phyloP scores from a whole-genome alignment of 2,329 filamentous ascomycete species.

The Stemphylium lycopersici region DNA sequence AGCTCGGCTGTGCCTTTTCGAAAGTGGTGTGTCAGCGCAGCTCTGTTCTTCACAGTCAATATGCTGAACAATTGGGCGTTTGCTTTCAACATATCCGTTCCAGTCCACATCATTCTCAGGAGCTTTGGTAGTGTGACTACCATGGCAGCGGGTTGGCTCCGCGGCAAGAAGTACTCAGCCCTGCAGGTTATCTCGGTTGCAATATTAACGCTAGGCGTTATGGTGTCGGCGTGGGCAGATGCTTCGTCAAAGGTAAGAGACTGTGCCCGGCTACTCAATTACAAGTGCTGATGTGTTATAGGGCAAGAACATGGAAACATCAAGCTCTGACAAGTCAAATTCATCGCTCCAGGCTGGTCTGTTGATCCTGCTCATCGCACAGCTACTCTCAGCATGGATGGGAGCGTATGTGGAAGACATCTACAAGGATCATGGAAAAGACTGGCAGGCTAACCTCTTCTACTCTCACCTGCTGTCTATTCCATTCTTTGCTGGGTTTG shows the following conservation, averaged over 20 bases:
- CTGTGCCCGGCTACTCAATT: neutral
- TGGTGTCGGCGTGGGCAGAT: conserved; percentile 89
- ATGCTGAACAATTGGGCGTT: conserved; percentile 98
- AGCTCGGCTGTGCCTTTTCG: conserved; percentile 80
- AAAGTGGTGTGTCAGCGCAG: conserved; percentile 87
- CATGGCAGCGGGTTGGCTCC: conserved; percentile 86
- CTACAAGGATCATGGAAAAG: conserved; percentile 82
- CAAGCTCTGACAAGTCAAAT: conserved; percentile 47
- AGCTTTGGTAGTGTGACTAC: conserved; percentile 96
- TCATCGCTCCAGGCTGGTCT: conserved; percentile 72
- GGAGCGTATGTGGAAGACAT: conserved; percentile 93
- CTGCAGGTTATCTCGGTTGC: conserved; percentile 82
- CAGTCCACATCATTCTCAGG: conserved; percentile 93
- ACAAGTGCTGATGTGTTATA: conserved; percentile 29
- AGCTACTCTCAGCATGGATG: conserved; percentile 91
- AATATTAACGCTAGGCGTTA: conserved; percentile 83
- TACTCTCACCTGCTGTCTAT: conserved; percentile 82
- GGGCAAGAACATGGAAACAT: conserved; percentile 52
- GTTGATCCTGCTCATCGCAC: conserved; percentile 81
- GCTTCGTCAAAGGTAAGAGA: conserved; percentile 75
- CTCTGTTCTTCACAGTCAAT: conserved; percentile 91
- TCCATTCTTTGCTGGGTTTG: conserved; percentile 76
- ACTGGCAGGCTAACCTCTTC: conserved; percentile 96
- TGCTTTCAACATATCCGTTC: conserved; percentile 94
- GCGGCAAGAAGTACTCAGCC: conserved; percentile 81